Evolutionary conservation across 2,329 filamentous ascomycete species (phyloP), one percentile per base, ranked within the genome.

Genomic region (Epichloe amarillans): DNA sequence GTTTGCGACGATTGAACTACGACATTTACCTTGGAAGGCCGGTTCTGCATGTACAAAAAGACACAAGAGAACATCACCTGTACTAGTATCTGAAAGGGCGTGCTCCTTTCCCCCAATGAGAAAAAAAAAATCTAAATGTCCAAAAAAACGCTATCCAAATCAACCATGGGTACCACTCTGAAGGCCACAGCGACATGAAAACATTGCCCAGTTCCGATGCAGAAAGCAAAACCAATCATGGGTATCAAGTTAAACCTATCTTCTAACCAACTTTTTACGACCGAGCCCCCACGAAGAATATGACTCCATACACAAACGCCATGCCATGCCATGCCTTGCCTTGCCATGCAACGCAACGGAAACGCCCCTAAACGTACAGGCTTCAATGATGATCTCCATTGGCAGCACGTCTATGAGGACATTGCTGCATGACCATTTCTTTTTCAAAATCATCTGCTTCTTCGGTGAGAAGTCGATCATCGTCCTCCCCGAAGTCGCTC

Each of bases 401-500:
- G 35, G 60, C 54, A 23, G 58, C 45, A 19, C 56, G 61, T 50
- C 64, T 62, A 51, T 75, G 72, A 15, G 61, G 55, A 52, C 72
- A 75, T 47, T 60, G 62, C 47, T 66, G 63, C 54, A 63, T 64
- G 56, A 66, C 65, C 66, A 69, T 69, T 54, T 69, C 67, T 41
- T 66, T 66, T 38, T 61, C 60, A 51, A 73, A 74, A 52, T 77
- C 75, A 5, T 68, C 66, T 49, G 64, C 64, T 60, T 97, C 93
- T 66, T 98, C 93, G 42, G 77, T 75, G 26, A 84, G 82, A 50
- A 85, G 73, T 46, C 85, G 71, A 59, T 83, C 84, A 62, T 98
- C 93, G 62, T 98, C 93, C 53, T 93, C 87, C 4, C 85, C 87
- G 54, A 91, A 74, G 56, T 93, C 88, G 60, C 88, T 95, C 17